Conservation (phyloP, 768 basidiomycete genomes). For the Trametes punicea region DNA sequence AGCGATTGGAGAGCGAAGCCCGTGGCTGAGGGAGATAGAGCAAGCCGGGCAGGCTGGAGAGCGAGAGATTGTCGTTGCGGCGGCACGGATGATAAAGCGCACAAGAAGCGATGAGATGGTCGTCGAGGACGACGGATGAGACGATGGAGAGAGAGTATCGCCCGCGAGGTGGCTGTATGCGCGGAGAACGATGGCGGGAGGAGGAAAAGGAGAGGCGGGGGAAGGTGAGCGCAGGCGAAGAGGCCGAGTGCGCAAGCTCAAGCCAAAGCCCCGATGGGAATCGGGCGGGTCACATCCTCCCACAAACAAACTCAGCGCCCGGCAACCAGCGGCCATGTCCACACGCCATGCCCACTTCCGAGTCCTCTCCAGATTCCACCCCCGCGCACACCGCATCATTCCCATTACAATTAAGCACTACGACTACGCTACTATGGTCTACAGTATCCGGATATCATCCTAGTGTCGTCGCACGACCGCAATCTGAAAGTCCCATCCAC, state of each 20-base stretch:
- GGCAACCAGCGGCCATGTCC: conserved; percentile 13
- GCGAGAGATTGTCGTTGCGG: conserved; percentile 5
- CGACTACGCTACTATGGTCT: neutral
- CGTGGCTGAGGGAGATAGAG: conserved; percentile 2
- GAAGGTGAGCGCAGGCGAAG: conserved; percentile 11
- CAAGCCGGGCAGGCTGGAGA: neutral
- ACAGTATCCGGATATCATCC: neutral
- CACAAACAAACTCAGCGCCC: conserved; percentile 20
- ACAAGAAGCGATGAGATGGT: neutral
- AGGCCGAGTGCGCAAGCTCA: conserved; percentile 27
- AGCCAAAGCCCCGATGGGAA: conserved; percentile 36
- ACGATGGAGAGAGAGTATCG: neutral
- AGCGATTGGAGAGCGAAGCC: neutral
- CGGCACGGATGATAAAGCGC: conserved; percentile 1
- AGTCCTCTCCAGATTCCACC: neutral
- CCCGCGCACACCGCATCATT: neutral
- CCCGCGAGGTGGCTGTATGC: neutral
- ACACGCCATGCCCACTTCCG: neutral
- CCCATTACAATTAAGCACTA: conserved; percentile 15
- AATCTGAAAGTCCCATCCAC: conserved; percentile 87
- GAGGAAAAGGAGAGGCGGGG: conserved; percentile 9
- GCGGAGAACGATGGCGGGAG: conserved; percentile 2
- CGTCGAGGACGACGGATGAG: neutral
- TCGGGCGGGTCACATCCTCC: conserved; percentile 21
- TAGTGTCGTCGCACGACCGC: conserved; percentile 77